Evolutionary conservation across 768 basidiomycete genomes (phyloP), one percentile per base, ranked within the genome.

Genomic region (Gymnopilus junonius): DNA sequence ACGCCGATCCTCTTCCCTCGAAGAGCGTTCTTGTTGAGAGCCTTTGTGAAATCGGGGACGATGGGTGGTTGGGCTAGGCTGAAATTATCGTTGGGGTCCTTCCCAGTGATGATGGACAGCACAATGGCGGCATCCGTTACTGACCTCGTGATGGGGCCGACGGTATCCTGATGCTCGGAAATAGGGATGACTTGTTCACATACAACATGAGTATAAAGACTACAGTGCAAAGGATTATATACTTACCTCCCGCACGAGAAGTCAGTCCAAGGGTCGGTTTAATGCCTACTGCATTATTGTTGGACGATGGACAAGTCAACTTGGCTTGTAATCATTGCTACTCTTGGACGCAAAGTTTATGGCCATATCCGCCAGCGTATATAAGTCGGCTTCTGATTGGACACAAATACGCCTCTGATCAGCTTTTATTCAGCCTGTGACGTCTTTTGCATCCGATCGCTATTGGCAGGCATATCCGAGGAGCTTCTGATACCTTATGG

Each of bases 241-340:
- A 40, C 71, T 42, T 58, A 83, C 86, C 86, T 69, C 86, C 87
- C 7, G 85, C 83, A 21, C 85, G 77, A 4, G 86, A 87, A 3
- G 85, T 87, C 27, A 87, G 71, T 0, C 87, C 87, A 7, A 88
- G 79, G 2, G 85, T 88, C 0, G 87, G 84, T 64, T 87, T 87
- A 53, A 88, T 83, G 0, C 86, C 87, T 2, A 78, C 87, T 3
- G 87, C 37, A 64, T 87, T 87, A 54, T 87, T 87, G 21, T 79
- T 70, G 62, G 77, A 77, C 0, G 81, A 71, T 12, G 85, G 87
- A 60, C 80, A 86, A 4, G 78, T 82, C n/a, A n/a, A n/a, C n/a
- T n/a, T n/a, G n/a, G n/a, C n/a, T n/a, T n/a, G n/a, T n/a, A n/a
- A n/a, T n/a, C n/a, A n/a, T n/a, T n/a, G n/a, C n/a, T n/a, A n/a